Conservation (phyloP, 2,329 filamentous ascomycete genomes). For the Sporothrix mexicana region DNA sequence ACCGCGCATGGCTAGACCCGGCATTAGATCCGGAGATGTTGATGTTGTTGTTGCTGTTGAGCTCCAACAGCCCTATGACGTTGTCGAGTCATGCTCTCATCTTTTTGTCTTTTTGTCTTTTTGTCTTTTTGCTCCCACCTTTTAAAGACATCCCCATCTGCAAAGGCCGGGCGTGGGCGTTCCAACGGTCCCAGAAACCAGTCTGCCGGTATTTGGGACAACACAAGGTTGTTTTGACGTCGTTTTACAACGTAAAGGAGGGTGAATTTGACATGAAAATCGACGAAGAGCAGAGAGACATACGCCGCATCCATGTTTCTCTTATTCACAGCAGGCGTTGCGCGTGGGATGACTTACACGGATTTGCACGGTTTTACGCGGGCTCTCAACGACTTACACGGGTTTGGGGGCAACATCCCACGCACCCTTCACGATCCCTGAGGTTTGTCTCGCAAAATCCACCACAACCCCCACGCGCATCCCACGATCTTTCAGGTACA, state of each 20-base stretch:
- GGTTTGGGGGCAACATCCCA: background rate
- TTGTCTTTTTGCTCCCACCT: background rate
- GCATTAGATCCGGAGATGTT: background rate
- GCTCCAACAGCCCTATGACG: background rate
- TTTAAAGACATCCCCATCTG: background rate
- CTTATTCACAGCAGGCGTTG: background rate
- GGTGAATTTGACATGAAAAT: background rate
- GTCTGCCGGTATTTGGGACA: background rate
- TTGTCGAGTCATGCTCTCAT: background rate
- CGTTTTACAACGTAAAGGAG: background rate
- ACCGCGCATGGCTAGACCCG: background rate
- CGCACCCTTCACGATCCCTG: conserved; percentile 14
- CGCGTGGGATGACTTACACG: background rate
- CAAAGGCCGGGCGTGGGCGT: conserved; percentile 4
- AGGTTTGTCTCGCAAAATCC: background rate
- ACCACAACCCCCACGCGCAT: conserved; percentile 4
- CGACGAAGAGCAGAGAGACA: background rate
- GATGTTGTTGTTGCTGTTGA: background rate
- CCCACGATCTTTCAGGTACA: background rate
- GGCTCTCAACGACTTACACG: background rate
- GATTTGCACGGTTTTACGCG: background rate
- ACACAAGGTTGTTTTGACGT: background rate
- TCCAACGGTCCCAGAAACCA: background rate
- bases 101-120: too few species aligned
- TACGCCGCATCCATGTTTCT: background rate